These are phyloP conservation scores for Coniochaeta ligniaria DNA, from an alignment of 2,329 filamentous ascomycete genomes.

Conservation along the genomic window DNA sequence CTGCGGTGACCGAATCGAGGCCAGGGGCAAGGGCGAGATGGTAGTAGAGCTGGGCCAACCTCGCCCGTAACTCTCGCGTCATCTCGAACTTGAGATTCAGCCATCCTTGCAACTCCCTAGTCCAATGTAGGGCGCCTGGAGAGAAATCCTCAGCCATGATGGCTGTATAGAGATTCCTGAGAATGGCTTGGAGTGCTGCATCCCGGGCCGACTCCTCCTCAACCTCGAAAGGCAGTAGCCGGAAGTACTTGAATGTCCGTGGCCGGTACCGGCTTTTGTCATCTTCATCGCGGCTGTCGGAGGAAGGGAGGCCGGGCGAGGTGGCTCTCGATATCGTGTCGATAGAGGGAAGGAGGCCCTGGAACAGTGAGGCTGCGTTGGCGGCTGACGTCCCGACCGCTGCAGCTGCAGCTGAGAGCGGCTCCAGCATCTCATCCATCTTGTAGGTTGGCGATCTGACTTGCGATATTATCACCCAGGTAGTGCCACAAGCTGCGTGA, in stretches of 20 bases:
- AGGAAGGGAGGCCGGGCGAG: slow-evolving; percentile 63
- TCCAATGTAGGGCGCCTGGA: slow-evolving; percentile 93
- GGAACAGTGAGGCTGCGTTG: slow-evolving; percentile 28
- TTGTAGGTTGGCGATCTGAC: background rate
- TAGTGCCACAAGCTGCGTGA: background rate
- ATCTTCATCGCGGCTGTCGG: slow-evolving; percentile 37
- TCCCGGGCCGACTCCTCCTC: slow-evolving; percentile 76
- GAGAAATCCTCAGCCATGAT: slow-evolving; percentile 90
- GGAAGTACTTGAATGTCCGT: slow-evolving; percentile 88
- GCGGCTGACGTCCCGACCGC: slow-evolving; percentile 26
- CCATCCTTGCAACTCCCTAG: slow-evolving; percentile 91
- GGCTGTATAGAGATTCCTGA: slow-evolving; percentile 89
- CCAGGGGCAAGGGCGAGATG: slow-evolving; percentile 87
- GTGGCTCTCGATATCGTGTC: slow-evolving; percentile 79
- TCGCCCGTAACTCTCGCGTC: slow-evolving; percentile 73
- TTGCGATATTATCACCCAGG: background rate
- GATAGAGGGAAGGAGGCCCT: slow-evolving; percentile 34
- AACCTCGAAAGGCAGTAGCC: slow-evolving; percentile 79
- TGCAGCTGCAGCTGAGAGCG: slow-evolving; percentile 17
- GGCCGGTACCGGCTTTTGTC: slow-evolving; percentile 66
- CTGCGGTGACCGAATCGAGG: slow-evolving; percentile 71
- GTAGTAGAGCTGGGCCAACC: slow-evolving; percentile 86
- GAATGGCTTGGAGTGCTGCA: slow-evolving; percentile 73
- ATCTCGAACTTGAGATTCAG: slow-evolving; percentile 96
- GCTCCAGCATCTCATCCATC: slow-evolving; percentile 27